Percentiles rank a stretch among this genome's conserved stretches.
Evolutionary conservation across 177 flowering plant species (phyloP).

Genomic region (Vitis hybrid): DNA sequence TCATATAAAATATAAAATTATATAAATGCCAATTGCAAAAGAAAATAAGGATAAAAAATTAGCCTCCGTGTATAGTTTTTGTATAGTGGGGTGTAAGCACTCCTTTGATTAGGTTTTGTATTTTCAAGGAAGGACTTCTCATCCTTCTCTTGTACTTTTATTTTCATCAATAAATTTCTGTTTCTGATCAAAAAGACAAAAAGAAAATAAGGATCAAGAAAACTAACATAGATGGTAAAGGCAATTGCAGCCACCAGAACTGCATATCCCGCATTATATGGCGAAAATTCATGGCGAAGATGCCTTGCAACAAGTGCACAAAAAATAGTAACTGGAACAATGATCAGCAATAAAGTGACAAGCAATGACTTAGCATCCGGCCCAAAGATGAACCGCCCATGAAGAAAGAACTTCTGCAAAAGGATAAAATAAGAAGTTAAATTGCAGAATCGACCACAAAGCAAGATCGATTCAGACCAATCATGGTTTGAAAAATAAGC

Average conservation of each 20-base stretch:
- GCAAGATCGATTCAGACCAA: neutral
- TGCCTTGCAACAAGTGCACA: constrained; percentile 85
- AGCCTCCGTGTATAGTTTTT: no score
- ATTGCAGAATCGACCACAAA: neutral
- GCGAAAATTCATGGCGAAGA: constrained; percentile 63
- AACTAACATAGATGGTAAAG: constrained; percentile 71
- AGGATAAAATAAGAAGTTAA: constrained; percentile 5
- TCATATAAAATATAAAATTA: neutral
- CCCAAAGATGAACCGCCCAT: constrained; percentile 89
- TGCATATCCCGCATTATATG: constrained; percentile 76
- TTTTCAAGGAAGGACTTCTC: no score
- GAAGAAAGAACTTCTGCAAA: constrained; percentile 74
- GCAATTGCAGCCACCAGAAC: constrained; percentile 67
- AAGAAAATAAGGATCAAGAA: constrained; percentile 9
- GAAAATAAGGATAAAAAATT: constrained; percentile 7
- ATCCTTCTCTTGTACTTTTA: no score
- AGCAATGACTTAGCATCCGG: constrained; percentile 84
- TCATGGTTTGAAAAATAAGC: neutral
- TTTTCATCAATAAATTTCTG: no score
- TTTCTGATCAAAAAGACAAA: no score
- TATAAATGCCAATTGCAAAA: neutral
- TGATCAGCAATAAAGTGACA: constrained; percentile 71
- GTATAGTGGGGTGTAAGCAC: no score
- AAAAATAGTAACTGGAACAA: constrained; percentile 64
- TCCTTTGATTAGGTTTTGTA: no score